These are phyloP conservation scores for Chalaropsis ovoidea DNA, from an alignment of 2,329 filamentous ascomycete genomes.

Conservation along the genomic window DNA sequence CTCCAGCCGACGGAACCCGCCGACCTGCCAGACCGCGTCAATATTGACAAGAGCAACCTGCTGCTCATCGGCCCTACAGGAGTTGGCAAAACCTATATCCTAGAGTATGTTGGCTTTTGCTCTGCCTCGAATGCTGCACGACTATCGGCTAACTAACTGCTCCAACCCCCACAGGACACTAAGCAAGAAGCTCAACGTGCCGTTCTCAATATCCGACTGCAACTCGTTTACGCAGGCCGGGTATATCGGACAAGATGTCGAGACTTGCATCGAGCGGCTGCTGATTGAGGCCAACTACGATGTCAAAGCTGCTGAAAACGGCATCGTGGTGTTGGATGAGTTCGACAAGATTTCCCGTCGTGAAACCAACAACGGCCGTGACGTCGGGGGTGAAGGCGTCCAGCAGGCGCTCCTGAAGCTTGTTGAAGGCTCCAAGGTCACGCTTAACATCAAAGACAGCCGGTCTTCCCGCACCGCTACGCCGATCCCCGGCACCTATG, in stretches of 20 bases:
- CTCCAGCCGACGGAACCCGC: slow-evolving; percentile 44
- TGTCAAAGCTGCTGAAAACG: slow-evolving; percentile 70
- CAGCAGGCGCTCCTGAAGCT: slow-evolving; percentile 94
- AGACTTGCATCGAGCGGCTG: slow-evolving; percentile 83
- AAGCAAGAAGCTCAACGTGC: slow-evolving; percentile 85
- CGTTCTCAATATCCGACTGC: slow-evolving; percentile 91
- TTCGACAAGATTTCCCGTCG: slow-evolving; percentile 93
- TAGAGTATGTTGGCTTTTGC: slow-evolving; percentile 43
- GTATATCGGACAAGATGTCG: slow-evolving; percentile 97
- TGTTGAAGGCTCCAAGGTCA: slow-evolving; percentile 88
- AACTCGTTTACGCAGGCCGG: slow-evolving; percentile 93
- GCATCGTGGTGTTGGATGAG: slow-evolving; percentile 92
- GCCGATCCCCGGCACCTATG: slow-evolving; percentile 46
- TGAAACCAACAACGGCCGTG: slow-evolving; percentile 78
- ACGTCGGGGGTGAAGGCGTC: slow-evolving; percentile 91
- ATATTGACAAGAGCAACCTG: slow-evolving; percentile 92
- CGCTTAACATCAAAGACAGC: slow-evolving; percentile 77
- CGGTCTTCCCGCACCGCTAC: slow-evolving; percentile 46
- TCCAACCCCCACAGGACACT: slow-evolving; percentile 54
- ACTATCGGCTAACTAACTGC: slow-evolving; percentile 26
- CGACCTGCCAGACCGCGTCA: slow-evolving; percentile 43
- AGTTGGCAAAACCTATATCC: slow-evolving; percentile 92
- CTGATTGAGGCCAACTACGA: slow-evolving; percentile 87
- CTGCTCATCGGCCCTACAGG: slow-evolving; percentile 84
- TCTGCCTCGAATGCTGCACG: neutral